A percentile compares a stretch with the other conserved stretches of the same genome.
phyloP scores from a whole-genome alignment of 495 filamentous ascomycete species.

The Penicillium taxi region DNA sequence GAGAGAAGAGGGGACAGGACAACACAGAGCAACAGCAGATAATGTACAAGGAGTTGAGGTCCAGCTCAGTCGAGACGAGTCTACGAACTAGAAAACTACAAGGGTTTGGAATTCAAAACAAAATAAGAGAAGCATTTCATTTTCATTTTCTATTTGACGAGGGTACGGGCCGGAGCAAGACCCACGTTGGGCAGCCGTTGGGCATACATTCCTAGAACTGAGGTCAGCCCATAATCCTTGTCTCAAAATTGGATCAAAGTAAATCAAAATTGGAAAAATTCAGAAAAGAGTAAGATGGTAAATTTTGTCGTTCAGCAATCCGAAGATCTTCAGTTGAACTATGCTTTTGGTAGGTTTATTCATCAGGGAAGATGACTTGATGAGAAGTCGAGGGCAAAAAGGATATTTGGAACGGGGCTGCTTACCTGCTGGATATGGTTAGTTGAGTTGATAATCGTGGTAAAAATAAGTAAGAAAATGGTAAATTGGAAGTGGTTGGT shows the following conservation, averaged over 20 bases:
- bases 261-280: conserved; percentile 2
- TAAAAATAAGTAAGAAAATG: too few species aligned
- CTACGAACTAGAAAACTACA: neutral
- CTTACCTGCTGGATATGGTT: conserved; percentile 5
- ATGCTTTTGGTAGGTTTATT: conserved; percentile 41
- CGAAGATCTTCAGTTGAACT: conserved; percentile 47
- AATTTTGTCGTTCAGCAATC: conserved; percentile 42
- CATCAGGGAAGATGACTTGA: conserved; percentile 29
- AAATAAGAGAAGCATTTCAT: too few species aligned
- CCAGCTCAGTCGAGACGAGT: neutral
- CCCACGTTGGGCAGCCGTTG: conserved; percentile 36
- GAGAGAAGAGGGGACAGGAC: neutral
- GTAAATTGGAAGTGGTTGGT: conserved; percentile 3
- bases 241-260: conserved; percentile 5
- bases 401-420: conserved; percentile 2
- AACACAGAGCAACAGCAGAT: neutral
- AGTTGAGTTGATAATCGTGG: neutral
- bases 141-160: conserved; percentile 4
- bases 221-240: conserved; percentile 10
- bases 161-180: conserved; percentile 20
- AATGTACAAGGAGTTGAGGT: too few species aligned
- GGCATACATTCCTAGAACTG: conserved; percentile 1
- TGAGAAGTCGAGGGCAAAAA: neutral
- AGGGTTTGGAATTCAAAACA: too few species aligned
- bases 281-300: conserved; percentile 40